Percentiles rank a stretch among this genome's conserved stretches.
Conservation (phyloP, 2,329 filamentous ascomycete species). For the Ascosphaera apis region DNA sequence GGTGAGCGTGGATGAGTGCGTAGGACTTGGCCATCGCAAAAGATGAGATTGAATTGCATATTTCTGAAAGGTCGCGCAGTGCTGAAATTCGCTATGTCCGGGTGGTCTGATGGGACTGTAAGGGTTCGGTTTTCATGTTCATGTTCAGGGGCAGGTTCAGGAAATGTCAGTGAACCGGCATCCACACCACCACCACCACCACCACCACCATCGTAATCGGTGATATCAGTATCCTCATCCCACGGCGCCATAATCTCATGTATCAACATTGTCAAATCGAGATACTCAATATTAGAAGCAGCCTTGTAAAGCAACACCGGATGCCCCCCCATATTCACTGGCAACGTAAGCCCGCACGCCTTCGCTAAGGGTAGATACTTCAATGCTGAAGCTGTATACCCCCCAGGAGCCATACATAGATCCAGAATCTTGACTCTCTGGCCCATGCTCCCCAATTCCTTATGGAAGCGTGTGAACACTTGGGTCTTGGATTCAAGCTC, state of each 20-base stretch:
- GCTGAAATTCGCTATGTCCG: conserved; percentile 9
- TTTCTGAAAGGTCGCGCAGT: conserved; percentile 8
- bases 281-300: conserved; percentile 7
- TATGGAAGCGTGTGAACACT: conserved; percentile 3
- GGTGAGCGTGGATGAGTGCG: conserved; percentile 14
- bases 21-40: conserved; percentile 28
- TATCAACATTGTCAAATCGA: conserved; percentile 29
- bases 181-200: too few relatives aligned
- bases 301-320: conserved; percentile 11
- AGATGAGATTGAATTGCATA: conserved; percentile 19
- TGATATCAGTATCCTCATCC: conserved; percentile 21
- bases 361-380: conserved; percentile 14
- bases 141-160: conserved; percentile 10
- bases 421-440: conserved; percentile 21
- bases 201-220: too few relatives aligned
- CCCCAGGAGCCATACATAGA: conserved; percentile 33
- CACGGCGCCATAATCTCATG: too few relatives aligned
- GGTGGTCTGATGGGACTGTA: conserved; percentile 6
- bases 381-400: conserved; percentile 22
- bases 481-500: conserved; percentile 8
- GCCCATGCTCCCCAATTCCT: not conserved
- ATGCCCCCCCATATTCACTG: conserved; percentile 19
- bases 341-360: conserved; percentile 21
- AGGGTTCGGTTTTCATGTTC: conserved; percentile 18
- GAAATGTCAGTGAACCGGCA: not conserved